Evolutionary conservation across 371 early-diverging fungal genomes (phyloP).

Genomic region (Chytridium lagenaria): DNA sequence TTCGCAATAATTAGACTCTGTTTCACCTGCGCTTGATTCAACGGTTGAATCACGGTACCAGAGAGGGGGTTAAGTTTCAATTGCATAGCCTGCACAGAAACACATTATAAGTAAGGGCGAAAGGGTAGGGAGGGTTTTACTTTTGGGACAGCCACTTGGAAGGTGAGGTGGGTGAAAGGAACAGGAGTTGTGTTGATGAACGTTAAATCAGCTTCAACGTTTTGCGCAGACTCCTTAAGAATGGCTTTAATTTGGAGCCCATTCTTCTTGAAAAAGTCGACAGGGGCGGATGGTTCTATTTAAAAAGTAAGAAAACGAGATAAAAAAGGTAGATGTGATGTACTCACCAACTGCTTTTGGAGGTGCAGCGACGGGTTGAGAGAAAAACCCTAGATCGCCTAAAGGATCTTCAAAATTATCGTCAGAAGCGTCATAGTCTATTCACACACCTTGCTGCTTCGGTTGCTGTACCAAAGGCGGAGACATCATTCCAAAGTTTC

Average conservation of each 20-base stretch:
- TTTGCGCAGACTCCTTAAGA: background rate
- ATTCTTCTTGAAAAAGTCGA: constrained; percentile 68
- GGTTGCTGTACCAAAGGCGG: background rate
- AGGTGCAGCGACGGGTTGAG: no score
- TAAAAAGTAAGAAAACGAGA: background rate
- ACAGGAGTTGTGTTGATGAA: constrained; percentile 60
- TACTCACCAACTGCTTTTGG: no score
- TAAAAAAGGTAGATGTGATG: no score
- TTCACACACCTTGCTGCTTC: background rate
- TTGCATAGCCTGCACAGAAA: constrained; percentile 45
- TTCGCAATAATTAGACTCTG: constrained; percentile 65
- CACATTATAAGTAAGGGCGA: constrained; percentile 5
- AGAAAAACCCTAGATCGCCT: background rate
- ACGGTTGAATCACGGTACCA: constrained; percentile 60
- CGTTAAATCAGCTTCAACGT: constrained; percentile 39
- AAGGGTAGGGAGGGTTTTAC: constrained; percentile 17
- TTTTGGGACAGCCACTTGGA: constrained; percentile 58
- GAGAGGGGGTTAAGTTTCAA: constrained; percentile 69
- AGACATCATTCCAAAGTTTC: background rate
- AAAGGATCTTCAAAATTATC: no score
- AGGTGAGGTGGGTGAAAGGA: constrained; percentile 46
- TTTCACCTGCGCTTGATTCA: constrained; percentile 61
- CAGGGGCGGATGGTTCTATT: constrained; percentile 31
- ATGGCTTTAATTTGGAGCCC: constrained; percentile 63
- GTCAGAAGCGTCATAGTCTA: no score